Conservation (phyloP, 306 rosid genomes). For the Cucurbita ficifolia region DNA sequence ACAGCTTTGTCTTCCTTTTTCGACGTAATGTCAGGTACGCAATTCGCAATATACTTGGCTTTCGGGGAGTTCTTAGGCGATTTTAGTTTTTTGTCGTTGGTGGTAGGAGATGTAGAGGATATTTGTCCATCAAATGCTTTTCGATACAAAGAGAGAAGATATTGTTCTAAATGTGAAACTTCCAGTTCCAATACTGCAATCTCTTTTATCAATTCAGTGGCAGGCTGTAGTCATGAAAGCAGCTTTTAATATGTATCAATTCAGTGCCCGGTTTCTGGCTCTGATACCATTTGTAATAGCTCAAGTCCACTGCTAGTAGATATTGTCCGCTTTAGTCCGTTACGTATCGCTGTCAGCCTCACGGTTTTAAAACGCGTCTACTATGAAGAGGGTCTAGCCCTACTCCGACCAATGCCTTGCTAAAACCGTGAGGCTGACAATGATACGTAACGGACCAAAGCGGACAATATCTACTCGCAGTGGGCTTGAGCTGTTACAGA, state of each 20-base stretch:
- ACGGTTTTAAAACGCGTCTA: too few species aligned
- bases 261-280: too few species aligned
- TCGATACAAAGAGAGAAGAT: slow-evolving; percentile 84
- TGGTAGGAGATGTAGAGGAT: slow-evolving; percentile 38
- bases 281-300: too few species aligned
- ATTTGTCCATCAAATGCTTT: slow-evolving; percentile 71
- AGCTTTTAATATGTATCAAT: not conserved
- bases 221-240: slow-evolving; percentile 45
- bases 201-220: slow-evolving; percentile 82
- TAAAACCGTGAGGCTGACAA: too few species aligned
- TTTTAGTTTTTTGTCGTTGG: slow-evolving; percentile 34
- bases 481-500: not conserved
- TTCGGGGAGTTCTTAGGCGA: slow-evolving; percentile 26
- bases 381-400: too few species aligned
- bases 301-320: too few species aligned
- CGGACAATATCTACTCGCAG: too few species aligned
- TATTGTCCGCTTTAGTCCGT: too few species aligned
- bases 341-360: too few species aligned
- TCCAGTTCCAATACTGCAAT: slow-evolving; percentile 78
- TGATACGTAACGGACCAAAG: too few species aligned
- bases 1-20: slow-evolving; percentile 30
- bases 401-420: too few species aligned
- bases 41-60: slow-evolving; percentile 18
- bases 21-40: slow-evolving; percentile 21
- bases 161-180: slow-evolving; percentile 87